These are phyloP conservation scores for Diplocarpon mali DNA, from an alignment of 2,329 filamentous ascomycete species.

Conservation along the genomic window DNA sequence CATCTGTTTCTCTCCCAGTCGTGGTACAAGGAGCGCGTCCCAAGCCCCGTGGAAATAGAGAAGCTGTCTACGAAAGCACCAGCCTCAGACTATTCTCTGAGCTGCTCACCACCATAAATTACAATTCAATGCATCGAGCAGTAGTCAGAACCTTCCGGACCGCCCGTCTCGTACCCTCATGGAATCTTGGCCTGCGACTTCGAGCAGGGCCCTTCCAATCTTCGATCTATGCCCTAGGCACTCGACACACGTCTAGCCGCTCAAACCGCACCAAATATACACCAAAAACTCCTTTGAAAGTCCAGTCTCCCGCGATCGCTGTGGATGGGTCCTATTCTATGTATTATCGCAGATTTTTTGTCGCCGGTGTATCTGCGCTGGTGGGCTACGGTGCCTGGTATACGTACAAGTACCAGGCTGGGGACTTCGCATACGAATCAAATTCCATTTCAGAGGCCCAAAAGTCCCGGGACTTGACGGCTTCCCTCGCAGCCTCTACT, in stretches of 20 bases:
- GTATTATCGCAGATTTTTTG: slow-evolving; percentile 58
- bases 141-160: slow-evolving; percentile 57
- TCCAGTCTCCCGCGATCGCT: slow-evolving; percentile 3
- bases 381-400: slow-evolving; percentile 68
- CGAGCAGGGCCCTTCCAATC: slow-evolving; percentile 31
- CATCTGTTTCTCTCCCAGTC: too few relatives aligned
- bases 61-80: not conserved
- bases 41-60: too few relatives aligned
- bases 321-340: slow-evolving; percentile 54
- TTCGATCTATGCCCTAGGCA: slow-evolving; percentile 34
- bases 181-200: slow-evolving; percentile 43
- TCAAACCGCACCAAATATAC: slow-evolving; percentile 21
- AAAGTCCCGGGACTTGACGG: slow-evolving; percentile 23
- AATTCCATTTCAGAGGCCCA: slow-evolving; percentile 7
- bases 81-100: slow-evolving; percentile 13
- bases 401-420: slow-evolving; percentile 42
- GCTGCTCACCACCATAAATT: slow-evolving; percentile 5
- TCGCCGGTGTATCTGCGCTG: slow-evolving; percentile 57
- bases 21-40: too few relatives aligned
- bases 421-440: slow-evolving; percentile 3
- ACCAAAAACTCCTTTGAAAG: slow-evolving; percentile 4
- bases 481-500: slow-evolving; percentile 16
- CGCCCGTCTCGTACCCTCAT: slow-evolving; percentile 52
- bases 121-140: slow-evolving; percentile 59
- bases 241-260: slow-evolving; percentile 34